Evolutionary conservation across 2,329 filamentous ascomycete species (phyloP).

Genomic region (Corynespora cassiicola): DNA sequence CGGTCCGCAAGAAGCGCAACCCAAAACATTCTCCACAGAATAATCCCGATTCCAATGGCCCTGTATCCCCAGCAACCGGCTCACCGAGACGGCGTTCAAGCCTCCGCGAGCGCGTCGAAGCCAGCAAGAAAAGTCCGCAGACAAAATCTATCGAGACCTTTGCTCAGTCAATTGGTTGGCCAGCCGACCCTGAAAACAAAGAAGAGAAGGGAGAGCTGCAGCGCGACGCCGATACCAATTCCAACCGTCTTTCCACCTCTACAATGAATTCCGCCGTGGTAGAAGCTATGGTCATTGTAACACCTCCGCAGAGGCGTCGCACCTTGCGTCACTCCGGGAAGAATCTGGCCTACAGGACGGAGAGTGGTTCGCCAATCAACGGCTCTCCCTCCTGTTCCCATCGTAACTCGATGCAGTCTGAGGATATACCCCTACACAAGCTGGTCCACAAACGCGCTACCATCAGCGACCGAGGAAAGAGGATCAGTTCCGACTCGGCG

Average conservation of each 20-base stretch:
- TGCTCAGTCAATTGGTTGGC: slow-evolving; percentile 59
- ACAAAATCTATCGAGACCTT: slow-evolving; percentile 55
- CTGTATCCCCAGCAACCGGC: slow-evolving; percentile 25
- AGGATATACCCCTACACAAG: slow-evolving; percentile 53
- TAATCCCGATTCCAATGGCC: slow-evolving; percentile 8
- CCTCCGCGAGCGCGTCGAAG: slow-evolving; percentile 41
- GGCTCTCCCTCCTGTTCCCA: slow-evolving; percentile 53
- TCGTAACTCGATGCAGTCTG: slow-evolving; percentile 52
- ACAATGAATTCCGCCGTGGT: slow-evolving; percentile 63
- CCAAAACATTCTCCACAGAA: slow-evolving; percentile 30
- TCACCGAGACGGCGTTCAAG: slow-evolving; percentile 29
- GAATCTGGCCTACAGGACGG: slow-evolving; percentile 58
- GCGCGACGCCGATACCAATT: slow-evolving; percentile 37
- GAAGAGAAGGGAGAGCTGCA: slow-evolving; percentile 26
- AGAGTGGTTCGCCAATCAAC: slow-evolving; percentile 35
- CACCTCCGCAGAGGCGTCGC: slow-evolving; percentile 51
- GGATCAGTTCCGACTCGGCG: slow-evolving; percentile 37
- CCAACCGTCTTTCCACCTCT: slow-evolving; percentile 55
- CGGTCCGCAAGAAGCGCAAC: slow-evolving; percentile 44
- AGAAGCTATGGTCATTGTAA: slow-evolving; percentile 61
- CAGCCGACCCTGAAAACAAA: slow-evolving; percentile 41
- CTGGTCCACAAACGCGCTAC: slow-evolving; percentile 59
- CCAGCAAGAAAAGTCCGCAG: slow-evolving; percentile 37
- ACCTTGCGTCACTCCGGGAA: slow-evolving; percentile 62
- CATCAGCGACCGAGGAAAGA: slow-evolving; percentile 52